A percentile compares a stretch with the other conserved stretches of the same genome.
phyloP scores from a whole-genome alignment of 2,329 filamentous ascomycete genomes.

The Fusarium floridanum region DNA sequence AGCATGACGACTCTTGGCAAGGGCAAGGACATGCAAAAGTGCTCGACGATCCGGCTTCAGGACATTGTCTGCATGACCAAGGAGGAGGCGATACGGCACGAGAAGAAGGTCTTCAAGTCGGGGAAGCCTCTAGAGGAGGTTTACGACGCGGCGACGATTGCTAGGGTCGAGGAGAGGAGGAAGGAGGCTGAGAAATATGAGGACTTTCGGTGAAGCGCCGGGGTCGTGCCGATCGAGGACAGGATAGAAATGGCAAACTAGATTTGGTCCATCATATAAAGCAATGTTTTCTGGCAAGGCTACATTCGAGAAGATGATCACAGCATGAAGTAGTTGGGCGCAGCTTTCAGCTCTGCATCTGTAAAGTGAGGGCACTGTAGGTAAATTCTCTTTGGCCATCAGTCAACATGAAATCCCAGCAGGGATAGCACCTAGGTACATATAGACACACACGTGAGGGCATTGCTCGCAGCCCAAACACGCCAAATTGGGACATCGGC shows the following conservation, averaged over 20 bases:
- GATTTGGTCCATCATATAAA: background rate
- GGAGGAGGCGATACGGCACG: conserved; percentile 85
- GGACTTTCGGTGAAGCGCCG: conserved; percentile 55
- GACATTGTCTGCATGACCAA: conserved; percentile 94
- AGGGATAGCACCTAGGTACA: background rate
- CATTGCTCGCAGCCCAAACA: background rate
- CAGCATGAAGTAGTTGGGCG: background rate
- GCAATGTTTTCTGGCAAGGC: background rate
- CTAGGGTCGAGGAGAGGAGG: conserved; percentile 74
- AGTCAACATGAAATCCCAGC: background rate
- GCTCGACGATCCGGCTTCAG: conserved; percentile 74
- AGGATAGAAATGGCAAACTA: background rate
- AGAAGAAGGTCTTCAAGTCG: conserved; percentile 81
- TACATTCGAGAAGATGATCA: background rate
- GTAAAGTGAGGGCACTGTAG: background rate
- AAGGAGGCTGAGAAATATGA: conserved; percentile 75
- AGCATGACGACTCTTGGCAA: conserved; percentile 73
- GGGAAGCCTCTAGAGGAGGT: conserved; percentile 76
- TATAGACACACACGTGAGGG: background rate
- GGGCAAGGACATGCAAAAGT: conserved; percentile 80
- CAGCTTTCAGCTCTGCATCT: background rate
- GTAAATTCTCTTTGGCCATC: background rate
- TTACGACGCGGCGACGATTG: conserved; percentile 77
- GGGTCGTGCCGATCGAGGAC: background rate
- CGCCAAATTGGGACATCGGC: background rate